Base-by-base conservation (phyloP, 1,284 basidiomycete genomes). In the Heliocybe sulcata region DNA sequence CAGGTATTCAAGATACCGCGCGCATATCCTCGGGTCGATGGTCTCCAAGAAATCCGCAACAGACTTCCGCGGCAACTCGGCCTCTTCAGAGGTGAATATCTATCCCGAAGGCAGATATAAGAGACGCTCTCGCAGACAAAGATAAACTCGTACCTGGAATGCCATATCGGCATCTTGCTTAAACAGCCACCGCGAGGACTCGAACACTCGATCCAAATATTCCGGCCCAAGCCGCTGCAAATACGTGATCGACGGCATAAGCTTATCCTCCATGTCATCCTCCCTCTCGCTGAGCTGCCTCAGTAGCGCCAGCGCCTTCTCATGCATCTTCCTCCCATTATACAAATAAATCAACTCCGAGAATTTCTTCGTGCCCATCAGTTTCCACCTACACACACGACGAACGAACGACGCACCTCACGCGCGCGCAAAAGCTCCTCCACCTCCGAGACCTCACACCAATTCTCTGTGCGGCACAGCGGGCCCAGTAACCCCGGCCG, bases 371-470 rank as follows among this genome's bases (percentile, higher is more conserved):
- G 49, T 19, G 27, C 33, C 58, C 50, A 48, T 58, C 22, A 51
- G 58, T 42, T 57, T 45, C 14, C n/a, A 26, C 26, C 27, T 38
- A 16, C 8, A 26, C 6, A 35, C 9, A 35, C 9, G 26, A n/a
- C 6, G 25, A 11, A 52, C 11, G 33, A 16, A 8, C n/a, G 33
- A 42, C 78, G 54, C 59, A 93, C 94, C 80, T 90, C 87, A 29
- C 89, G 81, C 33, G 84, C 83, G 59, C 83, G 80, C 45, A 99
- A 71, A 56, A 94, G 82, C 65, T 90, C 91, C 67, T 98, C 94
- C 0, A 99, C 93, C 66, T 98, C 93, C 1, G 86, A 85, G 0
- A 98, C 94, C 65, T 98, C 94, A 70, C 95, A 98, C 93, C 94
- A 99, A 69, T 98, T 98, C 20, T 92, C 84, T 38, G 96, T 77